A percentile compares a stretch with the other conserved stretches of the same genome.
phyloP scores from a whole-genome alignment of 345 rosid genomes.

The Boechera stricta region DNA sequence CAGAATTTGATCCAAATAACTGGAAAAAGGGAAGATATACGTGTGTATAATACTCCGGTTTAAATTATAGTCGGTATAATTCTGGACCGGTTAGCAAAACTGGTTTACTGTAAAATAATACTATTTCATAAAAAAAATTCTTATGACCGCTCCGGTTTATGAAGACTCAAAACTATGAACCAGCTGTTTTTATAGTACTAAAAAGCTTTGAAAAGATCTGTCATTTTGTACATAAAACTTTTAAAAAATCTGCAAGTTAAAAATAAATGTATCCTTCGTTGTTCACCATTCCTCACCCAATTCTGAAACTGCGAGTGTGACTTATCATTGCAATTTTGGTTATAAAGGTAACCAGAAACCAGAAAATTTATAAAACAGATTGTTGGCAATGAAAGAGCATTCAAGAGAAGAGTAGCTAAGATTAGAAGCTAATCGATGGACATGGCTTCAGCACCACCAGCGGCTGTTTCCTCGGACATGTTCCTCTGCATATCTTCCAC shows the following conservation, averaged over 20 bases:
- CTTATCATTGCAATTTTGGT: neutral
- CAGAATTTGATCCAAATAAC: too few relatives aligned
- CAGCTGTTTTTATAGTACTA: neutral
- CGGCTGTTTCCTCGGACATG: slow-evolving; percentile 45
- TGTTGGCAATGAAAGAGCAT: slow-evolving; percentile 2
- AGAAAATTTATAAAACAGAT: neutral
- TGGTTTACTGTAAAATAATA: neutral
- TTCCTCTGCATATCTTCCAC: slow-evolving; percentile 78
- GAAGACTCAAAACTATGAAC: neutral
- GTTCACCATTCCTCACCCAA: neutral
- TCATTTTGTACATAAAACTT: neutral
- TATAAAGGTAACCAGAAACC: slow-evolving; percentile 1
- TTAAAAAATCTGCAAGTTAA: neutral
- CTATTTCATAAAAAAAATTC: too few relatives aligned
- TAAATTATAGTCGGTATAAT: neutral
- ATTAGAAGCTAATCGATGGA: slow-evolving; percentile 30
- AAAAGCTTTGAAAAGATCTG: neutral
- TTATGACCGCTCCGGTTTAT: slow-evolving; percentile 4
- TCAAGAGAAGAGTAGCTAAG: slow-evolving; percentile 1
- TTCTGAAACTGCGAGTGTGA: neutral
- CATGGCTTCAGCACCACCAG: slow-evolving; percentile 27
- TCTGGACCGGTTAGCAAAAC: neutral
- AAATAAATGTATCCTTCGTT: neutral
- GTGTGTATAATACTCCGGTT: slow-evolving; percentile 25
- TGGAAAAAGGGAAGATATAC: too few relatives aligned